Base-by-base conservation (phyloP, 2,329 filamentous ascomycete species). In the Fusarium austroafricanum region DNA sequence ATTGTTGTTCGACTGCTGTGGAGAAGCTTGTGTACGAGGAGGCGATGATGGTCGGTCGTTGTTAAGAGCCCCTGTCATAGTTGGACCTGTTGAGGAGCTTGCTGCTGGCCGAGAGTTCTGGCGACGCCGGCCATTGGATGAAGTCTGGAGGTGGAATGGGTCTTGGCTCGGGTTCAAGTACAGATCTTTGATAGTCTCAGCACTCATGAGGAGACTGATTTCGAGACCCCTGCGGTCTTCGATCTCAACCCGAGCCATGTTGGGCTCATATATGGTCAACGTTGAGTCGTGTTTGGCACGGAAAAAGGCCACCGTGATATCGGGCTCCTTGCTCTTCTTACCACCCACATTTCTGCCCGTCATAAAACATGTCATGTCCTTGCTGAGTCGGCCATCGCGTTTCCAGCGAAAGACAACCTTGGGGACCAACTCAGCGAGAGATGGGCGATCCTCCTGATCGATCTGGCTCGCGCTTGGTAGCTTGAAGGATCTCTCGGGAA, bases 141-240 rank as follows among this genome's bases (percentile, higher is more conserved):
- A 54, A 12, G 70, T 68, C 46, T 87, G 85, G 37, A 94, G 84
- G 76, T 97, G 96, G 81, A 97, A 98, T 6, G 89, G 84, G 71
- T 97, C 92, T 18, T 87, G 86, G 55, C 89, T 86, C 6, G 89
- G 86, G 60, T 85, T 83, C 28, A 91, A 82, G 71, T 87, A 91
- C 39, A 92, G 81, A 70, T 92, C 89, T 42, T 87, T 84, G 60
- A 92, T 89, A 31, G 89, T 86, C 70, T 89, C 86, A 2, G 88
- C 86, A 28, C 86, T 83, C 20, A 91, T 78, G 20, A 91, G 76
- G 18, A 98, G 79, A 2, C 94, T 90, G 2, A 98, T 87, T 76
- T 99, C 96, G 6, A 98, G 82, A 0, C 96, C 96, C 78, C 97
- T 98, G 58, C 91, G 89, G 79, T 99, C 96, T 78, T 99, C 94